These are phyloP conservation scores for Teratosphaeria viscida DNA, from an alignment of 2,329 filamentous ascomycete genomes.

Conservation along the genomic window DNA sequence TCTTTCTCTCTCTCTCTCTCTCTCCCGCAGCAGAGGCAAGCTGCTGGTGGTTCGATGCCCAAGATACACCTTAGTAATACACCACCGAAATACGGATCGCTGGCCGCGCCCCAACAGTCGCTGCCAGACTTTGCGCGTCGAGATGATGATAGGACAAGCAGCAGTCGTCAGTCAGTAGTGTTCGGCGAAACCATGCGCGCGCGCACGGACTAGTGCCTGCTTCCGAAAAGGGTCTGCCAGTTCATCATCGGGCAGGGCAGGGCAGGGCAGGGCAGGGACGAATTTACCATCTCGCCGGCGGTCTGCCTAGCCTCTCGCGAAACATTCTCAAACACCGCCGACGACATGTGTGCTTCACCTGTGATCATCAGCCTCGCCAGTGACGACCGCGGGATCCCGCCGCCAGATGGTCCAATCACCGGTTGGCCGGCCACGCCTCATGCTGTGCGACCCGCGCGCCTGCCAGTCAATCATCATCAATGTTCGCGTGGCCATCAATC, in stretches of 20 bases:
- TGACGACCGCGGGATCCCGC: too few species aligned
- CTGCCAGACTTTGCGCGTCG: background rate
- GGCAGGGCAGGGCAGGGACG: too few species aligned
- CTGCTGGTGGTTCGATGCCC: background rate
- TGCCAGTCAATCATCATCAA: background rate
- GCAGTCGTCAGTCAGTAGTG: background rate
- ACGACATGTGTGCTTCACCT: too few species aligned
- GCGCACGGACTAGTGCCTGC: background rate
- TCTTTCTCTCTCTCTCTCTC: background rate
- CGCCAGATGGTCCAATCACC: background rate
- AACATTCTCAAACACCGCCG: background rate
- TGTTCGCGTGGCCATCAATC: background rate
- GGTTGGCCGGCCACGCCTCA: background rate
- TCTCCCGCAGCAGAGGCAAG: background rate
- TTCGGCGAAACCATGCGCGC: background rate
- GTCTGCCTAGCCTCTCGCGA: background rate
- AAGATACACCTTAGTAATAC: background rate
- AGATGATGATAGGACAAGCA: background rate
- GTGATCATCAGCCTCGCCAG: too few species aligned
- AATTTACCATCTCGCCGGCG: background rate
- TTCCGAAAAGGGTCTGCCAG: background rate
- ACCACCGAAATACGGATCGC: background rate
- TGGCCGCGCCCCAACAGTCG: background rate
- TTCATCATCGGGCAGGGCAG: background rate
- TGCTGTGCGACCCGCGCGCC: background rate